Conservation (phyloP, 805 yeast genomes). For the Millerozyma miso region DNA sequence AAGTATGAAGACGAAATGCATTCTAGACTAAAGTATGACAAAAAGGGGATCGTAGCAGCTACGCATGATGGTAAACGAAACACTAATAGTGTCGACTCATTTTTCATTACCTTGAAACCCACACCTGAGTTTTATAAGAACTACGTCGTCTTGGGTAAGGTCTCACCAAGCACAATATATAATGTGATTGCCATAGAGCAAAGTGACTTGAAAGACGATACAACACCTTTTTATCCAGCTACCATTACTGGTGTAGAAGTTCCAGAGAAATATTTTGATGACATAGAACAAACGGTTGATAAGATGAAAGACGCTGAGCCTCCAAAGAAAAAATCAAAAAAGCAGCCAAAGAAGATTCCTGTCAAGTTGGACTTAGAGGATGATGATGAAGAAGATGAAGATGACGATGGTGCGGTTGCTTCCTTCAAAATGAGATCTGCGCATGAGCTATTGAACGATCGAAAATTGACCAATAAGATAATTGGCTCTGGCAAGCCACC, state of each 20-base stretch:
- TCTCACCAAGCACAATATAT: conserved; percentile 54
- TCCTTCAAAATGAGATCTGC: conserved; percentile 40
- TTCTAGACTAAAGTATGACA: conserved; percentile 45
- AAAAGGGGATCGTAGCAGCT: conserved; percentile 54
- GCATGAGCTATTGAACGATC: conserved; percentile 32
- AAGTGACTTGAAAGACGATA: conserved; percentile 39
- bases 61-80: conserved; percentile 28
- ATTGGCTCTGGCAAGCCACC: background rate
- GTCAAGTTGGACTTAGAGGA: conserved; percentile 35
- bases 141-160: conserved; percentile 51
- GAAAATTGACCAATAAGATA: conserved; percentile 8
- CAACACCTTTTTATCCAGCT: conserved; percentile 50
- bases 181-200: conserved; percentile 47
- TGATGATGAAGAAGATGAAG: conserved; percentile 30
- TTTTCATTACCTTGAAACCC: conserved; percentile 46
- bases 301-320: conserved; percentile 8
- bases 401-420: background rate
- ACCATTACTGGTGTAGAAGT: conserved; percentile 38
- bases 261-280: conserved; percentile 46
- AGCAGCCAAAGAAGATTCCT: conserved; percentile 27
- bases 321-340: conserved; percentile 12
- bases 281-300: conserved; percentile 17
- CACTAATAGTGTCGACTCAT: conserved; percentile 22
- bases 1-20: conserved; percentile 41
- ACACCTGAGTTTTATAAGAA: conserved; percentile 40